Evolutionary conservation across 495 filamentous ascomycete species (phyloP).

Genomic region (Pseudotulostoma volvatum): DNA sequence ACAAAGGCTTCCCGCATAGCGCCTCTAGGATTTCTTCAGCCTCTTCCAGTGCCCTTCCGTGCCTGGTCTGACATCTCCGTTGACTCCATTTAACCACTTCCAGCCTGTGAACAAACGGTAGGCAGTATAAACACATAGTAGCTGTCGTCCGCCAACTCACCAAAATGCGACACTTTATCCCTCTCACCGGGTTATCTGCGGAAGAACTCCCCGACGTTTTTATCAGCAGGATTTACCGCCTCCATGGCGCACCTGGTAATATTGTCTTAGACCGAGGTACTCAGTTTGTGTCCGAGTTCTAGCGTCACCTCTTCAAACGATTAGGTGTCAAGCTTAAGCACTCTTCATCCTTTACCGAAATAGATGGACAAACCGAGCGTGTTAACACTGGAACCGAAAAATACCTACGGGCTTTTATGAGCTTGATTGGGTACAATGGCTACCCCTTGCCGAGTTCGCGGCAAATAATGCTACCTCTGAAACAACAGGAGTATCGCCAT

Average conservation of each 20-base stretch:
- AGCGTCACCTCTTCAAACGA: conserved; percentile 4
- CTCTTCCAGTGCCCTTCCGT: conserved; percentile 7
- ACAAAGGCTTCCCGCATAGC: neutral
- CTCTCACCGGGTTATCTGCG: neutral
- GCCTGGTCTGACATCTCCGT: conserved; percentile 10
- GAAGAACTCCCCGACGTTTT: neutral
- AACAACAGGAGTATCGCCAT: neutral
- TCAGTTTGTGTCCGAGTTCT: conserved; percentile 9
- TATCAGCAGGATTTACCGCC: neutral
- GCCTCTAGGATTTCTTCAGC: conserved; percentile 8
- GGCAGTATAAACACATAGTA: conserved; percentile 1
- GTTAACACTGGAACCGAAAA: conserved; percentile 5
- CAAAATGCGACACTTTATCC: neutral
- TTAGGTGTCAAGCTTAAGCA: neutral
- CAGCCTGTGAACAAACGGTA: conserved; percentile 1
- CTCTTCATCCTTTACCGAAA: neutral
- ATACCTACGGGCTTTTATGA: conserved; percentile 5
- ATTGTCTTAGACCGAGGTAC: conserved; percentile 10
- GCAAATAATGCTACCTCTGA: neutral
- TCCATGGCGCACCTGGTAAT: conserved; percentile 4
- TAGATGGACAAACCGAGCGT: neutral
- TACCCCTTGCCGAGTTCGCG: conserved; percentile 8
- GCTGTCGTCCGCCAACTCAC: conserved; percentile 6
- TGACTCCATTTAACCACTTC: conserved; percentile 7
- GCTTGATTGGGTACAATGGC: conserved; percentile 1